These are phyloP conservation scores for Leccinum variicolor DNA, from an alignment of 768 basidiomycete species.

Conservation along the genomic window DNA sequence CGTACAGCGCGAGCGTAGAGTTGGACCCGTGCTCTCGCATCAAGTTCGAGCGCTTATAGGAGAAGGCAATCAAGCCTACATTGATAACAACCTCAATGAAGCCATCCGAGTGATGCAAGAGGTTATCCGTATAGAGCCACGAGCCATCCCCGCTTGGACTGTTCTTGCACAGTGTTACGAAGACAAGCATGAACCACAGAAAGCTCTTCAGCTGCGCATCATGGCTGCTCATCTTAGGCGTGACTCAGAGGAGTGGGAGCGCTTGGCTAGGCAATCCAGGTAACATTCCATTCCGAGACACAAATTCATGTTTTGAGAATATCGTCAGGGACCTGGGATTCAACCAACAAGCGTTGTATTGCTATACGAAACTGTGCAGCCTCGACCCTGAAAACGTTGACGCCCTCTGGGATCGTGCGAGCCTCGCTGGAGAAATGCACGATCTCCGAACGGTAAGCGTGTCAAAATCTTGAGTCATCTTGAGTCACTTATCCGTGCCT, in stretches of 20 bases:
- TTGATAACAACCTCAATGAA: constrained; percentile 61
- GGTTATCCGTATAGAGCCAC: constrained; percentile 91
- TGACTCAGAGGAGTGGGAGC: constrained; percentile 85
- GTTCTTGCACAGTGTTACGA: constrained; percentile 51
- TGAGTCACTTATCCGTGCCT: not conserved
- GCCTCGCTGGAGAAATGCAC: constrained; percentile 72
- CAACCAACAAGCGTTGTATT: constrained; percentile 87
- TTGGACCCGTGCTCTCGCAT: constrained; percentile 14
- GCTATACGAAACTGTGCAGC: constrained; percentile 78
- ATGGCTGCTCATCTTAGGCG: constrained; percentile 87
- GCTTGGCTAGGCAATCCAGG: constrained; percentile 74
- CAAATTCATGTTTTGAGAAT: constrained; percentile 66
- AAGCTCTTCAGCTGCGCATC: constrained; percentile 43
- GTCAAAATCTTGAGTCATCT: not conserved
- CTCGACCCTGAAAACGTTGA: constrained; percentile 80
- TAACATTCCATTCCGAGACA: constrained; percentile 33
- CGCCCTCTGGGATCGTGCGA: constrained; percentile 87
- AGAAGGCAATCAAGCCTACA: constrained; percentile 83
- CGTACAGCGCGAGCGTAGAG: constrained; percentile 11
- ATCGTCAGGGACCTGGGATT: constrained; percentile 55
- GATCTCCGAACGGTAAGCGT: constrained; percentile 60
- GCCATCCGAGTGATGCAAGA: constrained; percentile 84
- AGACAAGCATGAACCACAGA: constrained; percentile 14
- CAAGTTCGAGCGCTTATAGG: constrained; percentile 48
- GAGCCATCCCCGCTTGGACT: constrained; percentile 79